These are phyloP conservation scores for Phytopythium chamaehyphon DNA, from an alignment of 352 stramenopile species.

Conservation along the genomic window DNA sequence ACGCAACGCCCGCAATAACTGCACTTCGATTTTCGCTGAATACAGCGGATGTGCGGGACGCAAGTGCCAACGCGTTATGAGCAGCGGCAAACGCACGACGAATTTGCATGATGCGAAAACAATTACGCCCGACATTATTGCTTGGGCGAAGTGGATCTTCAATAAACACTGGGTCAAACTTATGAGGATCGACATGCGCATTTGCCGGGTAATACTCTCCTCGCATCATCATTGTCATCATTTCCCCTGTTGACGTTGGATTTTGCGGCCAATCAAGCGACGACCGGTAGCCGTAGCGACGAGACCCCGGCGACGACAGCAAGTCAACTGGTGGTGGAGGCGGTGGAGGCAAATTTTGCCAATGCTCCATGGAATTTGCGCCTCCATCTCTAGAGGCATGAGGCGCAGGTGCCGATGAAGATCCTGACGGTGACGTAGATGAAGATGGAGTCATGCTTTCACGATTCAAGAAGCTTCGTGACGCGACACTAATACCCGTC, in stretches of 20 bases:
- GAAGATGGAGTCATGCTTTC: slow-evolving; percentile 36
- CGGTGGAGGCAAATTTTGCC: slow-evolving; percentile 49
- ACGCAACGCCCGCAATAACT: slow-evolving; percentile 53
- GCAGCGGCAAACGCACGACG: slow-evolving; percentile 71
- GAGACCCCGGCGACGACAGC: slow-evolving; percentile 52
- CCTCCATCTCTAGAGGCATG: neutral
- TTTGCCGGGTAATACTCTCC: slow-evolving; percentile 35
- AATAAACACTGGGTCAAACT: slow-evolving; percentile 94
- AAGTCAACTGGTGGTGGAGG: slow-evolving; percentile 48
- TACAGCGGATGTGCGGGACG: slow-evolving; percentile 44
- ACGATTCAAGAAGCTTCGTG: slow-evolving; percentile 77
- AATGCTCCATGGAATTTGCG: slow-evolving; percentile 44
- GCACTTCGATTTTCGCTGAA: slow-evolving; percentile 55
- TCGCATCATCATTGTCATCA: slow-evolving; percentile 29
- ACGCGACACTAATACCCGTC: slow-evolving; percentile 87
- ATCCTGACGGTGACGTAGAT: neutral
- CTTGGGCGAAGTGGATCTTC: slow-evolving; percentile 91
- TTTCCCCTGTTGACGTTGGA: slow-evolving; percentile 21
- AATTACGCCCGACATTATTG: slow-evolving; percentile 96
- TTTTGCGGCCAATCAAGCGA: slow-evolving; percentile 52
- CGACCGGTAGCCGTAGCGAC: slow-evolving; percentile 65
- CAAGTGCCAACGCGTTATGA: slow-evolving; percentile 61
- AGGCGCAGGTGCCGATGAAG: neutral
- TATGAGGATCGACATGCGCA: slow-evolving; percentile 77
- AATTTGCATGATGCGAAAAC: slow-evolving; percentile 93